A percentile compares a stretch with the other conserved stretches of the same genome.
phyloP scores from a whole-genome alignment of 345 rosid genomes.

The Raphanus sativus region DNA sequence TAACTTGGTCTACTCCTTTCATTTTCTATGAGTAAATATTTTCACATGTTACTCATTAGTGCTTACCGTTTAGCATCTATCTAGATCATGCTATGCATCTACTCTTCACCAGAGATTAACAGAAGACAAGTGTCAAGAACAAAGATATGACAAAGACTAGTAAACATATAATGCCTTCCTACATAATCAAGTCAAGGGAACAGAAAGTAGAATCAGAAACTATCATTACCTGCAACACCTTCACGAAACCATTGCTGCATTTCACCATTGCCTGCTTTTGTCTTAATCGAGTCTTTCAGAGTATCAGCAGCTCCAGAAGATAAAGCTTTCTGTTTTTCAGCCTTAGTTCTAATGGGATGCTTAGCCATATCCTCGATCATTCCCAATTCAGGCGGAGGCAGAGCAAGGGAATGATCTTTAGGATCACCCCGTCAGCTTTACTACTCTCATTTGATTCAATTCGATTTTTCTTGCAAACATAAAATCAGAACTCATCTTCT shows the following conservation, averaged over 20 bases:
- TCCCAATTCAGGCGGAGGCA: conserved; percentile 57
- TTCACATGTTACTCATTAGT: conserved; percentile 9
- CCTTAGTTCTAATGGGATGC: conserved; percentile 44
- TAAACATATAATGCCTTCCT: too few relatives aligned
- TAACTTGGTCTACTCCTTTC: neutral
- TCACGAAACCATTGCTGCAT: conserved; percentile 99
- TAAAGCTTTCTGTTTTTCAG: conserved; percentile 74
- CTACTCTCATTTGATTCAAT: conserved; percentile 42
- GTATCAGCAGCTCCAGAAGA: conserved; percentile 63
- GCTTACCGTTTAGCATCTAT: conserved; percentile 9
- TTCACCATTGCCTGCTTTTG: conserved; percentile 69
- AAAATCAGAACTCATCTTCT: too few relatives aligned
- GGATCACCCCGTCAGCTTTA: conserved; percentile 57
- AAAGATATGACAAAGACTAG: too few relatives aligned
- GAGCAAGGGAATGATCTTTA: conserved; percentile 51
- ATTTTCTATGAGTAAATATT: neutral
- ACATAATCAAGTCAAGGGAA: conserved; percentile 10
- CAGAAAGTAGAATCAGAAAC: conserved; percentile 5
- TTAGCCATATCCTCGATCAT: conserved; percentile 51
- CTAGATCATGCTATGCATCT: neutral
- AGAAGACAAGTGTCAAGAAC: too few relatives aligned
- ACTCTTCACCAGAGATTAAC: neutral
- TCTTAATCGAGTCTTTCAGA: conserved; percentile 69
- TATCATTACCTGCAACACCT: conserved; percentile 84
- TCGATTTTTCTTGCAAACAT: too few relatives aligned